phyloP scores from a whole-genome alignment of 176 grass and related monocot species.

The Aechmea fasciata region DNA sequence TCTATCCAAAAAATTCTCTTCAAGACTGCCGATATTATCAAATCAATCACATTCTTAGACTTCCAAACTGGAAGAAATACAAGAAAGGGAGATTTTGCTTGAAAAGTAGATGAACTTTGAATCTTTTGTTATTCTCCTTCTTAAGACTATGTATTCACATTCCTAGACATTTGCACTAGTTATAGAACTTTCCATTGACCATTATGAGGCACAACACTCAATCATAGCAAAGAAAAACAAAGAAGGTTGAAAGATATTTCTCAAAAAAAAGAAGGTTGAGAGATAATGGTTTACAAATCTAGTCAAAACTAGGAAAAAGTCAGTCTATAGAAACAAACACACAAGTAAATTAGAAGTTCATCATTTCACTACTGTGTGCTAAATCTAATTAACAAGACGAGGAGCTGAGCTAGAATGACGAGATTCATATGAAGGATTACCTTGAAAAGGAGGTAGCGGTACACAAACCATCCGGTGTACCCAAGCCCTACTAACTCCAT shows the following conservation, averaged over 20 bases:
- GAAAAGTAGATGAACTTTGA: not conserved
- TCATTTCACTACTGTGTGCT: not conserved
- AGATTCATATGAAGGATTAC: slow-evolving; percentile 29
- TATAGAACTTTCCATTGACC: not conserved
- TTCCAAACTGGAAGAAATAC: not conserved
- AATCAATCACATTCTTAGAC: no score
- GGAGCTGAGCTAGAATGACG: not conserved
- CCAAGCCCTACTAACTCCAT: slow-evolving; percentile 62
- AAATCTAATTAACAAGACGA: slow-evolving; percentile 7
- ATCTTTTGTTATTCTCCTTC: not conserved
- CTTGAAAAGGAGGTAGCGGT: slow-evolving; percentile 72
- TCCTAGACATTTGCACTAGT: not conserved
- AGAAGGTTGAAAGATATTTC: not conserved
- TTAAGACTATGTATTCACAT: not conserved
- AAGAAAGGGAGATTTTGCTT: not conserved
- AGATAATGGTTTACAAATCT: not conserved
- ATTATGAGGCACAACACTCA: not conserved
- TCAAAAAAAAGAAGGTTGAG: not conserved
- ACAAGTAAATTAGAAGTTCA: not conserved
- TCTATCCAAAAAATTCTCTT: no score
- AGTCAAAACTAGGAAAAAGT: not conserved
- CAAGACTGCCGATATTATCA: no score
- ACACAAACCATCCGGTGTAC: slow-evolving; percentile 70
- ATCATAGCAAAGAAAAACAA: not conserved
- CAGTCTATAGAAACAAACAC: not conserved